These are phyloP conservation scores for Metschnikowia reukaufii DNA, from an alignment of 805 yeast species.

Conservation along the genomic window DNA sequence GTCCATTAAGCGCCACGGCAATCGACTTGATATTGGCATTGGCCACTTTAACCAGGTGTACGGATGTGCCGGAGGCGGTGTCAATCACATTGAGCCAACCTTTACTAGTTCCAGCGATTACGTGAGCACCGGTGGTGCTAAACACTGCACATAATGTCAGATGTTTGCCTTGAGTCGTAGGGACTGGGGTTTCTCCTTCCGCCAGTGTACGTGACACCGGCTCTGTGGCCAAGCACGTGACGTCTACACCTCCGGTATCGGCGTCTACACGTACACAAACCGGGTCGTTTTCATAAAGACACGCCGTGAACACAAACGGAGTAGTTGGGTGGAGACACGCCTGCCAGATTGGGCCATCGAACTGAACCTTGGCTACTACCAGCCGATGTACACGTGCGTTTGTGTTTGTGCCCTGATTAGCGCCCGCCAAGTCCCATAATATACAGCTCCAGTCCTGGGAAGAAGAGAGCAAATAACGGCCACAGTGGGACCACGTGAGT, in stretches of 20 bases:
- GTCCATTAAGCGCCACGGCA: constrained; percentile 55
- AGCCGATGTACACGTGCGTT: constrained; percentile 12
- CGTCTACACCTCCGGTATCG: neutral
- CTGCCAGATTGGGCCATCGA: constrained; percentile 76
- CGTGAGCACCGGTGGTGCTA: constrained; percentile 52
- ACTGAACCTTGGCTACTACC: constrained; percentile 45
- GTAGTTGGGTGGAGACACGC: constrained; percentile 55
- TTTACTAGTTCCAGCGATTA: constrained; percentile 76
- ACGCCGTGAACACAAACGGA: constrained; percentile 53
- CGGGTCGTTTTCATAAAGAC: constrained; percentile 64
- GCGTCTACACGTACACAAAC: constrained; percentile 41
- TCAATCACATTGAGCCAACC: constrained; percentile 66
- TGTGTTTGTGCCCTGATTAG: constrained; percentile 15
- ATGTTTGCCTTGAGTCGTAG: constrained; percentile 32
- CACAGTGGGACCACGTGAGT: constrained; percentile 71
- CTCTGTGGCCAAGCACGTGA: constrained; percentile 22
- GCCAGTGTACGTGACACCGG: constrained; percentile 13
- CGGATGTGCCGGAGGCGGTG: constrained; percentile 29
- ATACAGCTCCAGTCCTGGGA: constrained; percentile 82
- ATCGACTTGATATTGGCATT: constrained; percentile 71
- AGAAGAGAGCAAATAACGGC: constrained; percentile 64
- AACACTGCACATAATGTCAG: constrained; percentile 52
- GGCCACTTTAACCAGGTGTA: constrained; percentile 57
- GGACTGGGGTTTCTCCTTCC: constrained; percentile 13
- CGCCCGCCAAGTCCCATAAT: constrained; percentile 68